phyloP scores from a whole-genome alignment of 352 stramenopile genomes.

The Phytophthora cactorum region DNA sequence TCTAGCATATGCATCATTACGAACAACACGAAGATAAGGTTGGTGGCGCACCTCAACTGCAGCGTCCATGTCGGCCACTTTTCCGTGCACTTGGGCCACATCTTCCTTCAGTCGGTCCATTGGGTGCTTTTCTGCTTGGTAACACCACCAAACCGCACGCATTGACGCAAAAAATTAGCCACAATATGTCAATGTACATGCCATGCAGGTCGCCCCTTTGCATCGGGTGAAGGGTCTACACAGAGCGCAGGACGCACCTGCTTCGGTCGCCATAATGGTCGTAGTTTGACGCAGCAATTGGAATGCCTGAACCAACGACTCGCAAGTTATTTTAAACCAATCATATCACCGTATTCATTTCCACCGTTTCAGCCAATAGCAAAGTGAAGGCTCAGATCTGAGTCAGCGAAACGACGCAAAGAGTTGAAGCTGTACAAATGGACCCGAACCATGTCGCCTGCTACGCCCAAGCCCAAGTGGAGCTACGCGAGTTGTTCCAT shows the following conservation, averaged over 20 bases:
- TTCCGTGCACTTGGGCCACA: constrained; percentile 58
- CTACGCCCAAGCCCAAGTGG: constrained; percentile 54
- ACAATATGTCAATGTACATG: not conserved
- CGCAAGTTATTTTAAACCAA: constrained; percentile 4
- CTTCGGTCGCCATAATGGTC: constrained; percentile 38
- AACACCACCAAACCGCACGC: constrained; percentile 13
- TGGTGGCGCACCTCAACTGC: constrained; percentile 47
- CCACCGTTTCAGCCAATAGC: constrained; percentile 17
- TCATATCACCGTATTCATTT: constrained; percentile 1
- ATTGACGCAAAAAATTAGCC: constrained; percentile 14
- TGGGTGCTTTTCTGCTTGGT: constrained; percentile 42
- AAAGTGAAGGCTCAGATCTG: constrained; percentile 4
- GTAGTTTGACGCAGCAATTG: not conserved
- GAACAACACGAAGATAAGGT: not conserved
- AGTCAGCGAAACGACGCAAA: constrained; percentile 21
- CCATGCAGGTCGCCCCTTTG: constrained; percentile 3
- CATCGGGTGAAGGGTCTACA: constrained; percentile 1
- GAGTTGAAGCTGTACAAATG: constrained; percentile 34
- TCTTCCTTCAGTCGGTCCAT: constrained; percentile 68
- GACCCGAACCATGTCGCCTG: constrained; percentile 52
- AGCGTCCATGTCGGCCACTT: constrained; percentile 51
- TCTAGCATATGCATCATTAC: not conserved
- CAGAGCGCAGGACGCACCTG: constrained; percentile 39
- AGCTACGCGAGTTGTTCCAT: constrained; percentile 66
- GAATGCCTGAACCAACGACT: constrained; percentile 14